Evolutionary conservation across 2,329 filamentous ascomycete genomes (phyloP), one percentile per base, ranked within the genome.

Genomic region (Talaromyces piceae): DNA sequence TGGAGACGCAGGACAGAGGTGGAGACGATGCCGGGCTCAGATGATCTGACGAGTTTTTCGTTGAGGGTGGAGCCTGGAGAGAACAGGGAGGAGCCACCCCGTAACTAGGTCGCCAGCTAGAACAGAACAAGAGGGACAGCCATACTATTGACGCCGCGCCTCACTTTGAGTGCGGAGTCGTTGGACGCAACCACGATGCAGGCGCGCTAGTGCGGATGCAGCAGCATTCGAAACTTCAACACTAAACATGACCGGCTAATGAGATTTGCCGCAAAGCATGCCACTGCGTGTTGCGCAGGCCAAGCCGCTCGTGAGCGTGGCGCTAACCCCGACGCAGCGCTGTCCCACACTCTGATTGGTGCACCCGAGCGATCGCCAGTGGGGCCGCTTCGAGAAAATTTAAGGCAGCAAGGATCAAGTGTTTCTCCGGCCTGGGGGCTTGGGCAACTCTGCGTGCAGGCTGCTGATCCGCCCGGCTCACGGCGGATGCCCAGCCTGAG

Each of bases 401-500:
- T 33, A 13, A 33, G 31, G 31, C n/a, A 33, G 31, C 31, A 33
- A 33, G 31, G 31, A 33, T 33, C 31, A 33, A 33, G 31, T 33
- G 31, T 33, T 33, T 33, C 31, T 33, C 31, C 31, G 31, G 31
- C 13, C n/a, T n/a, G 5, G 31, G 3, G 31, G n/a, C 5, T 37
- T 37, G 33, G 33, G 33, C 33, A 9, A 37, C 33, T 20, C 33
- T 37, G 33, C 33, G 20, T 37, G 33, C 33, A 37, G 6, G 26
- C 11, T 28, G 26, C 6, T 28, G 6, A 28, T 28, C 11, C 6
- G 11, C 26, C 11, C 26, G 26, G 26, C 26, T 7, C 26, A 28
- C 26, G 26, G 26, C 26, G 26, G 33, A 37, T 37, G n/a, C n/a
- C n/a, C 33, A 20, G 33, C 33, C 33, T 37, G 33, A 20, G 33